These are phyloP conservation scores for Triticum turgidum DNA, from an alignment of 176 grass and related monocot species.

Conservation along the genomic window DNA sequence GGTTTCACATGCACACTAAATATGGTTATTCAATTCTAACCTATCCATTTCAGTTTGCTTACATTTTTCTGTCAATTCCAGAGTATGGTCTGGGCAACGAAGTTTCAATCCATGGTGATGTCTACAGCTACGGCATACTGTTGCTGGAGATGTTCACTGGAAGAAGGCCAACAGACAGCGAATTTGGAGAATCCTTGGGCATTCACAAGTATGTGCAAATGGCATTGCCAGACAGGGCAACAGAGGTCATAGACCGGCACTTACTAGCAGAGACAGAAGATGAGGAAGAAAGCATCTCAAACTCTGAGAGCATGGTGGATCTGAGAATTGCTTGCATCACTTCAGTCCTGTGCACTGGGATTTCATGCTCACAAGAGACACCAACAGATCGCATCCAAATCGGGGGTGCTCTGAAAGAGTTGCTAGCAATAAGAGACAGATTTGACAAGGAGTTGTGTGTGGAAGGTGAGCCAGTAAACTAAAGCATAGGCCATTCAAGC, in stretches of 20 bases:
- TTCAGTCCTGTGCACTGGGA: neutral
- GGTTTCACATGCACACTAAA: too few species aligned
- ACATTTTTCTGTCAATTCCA: neutral
- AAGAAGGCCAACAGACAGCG: constrained; percentile 9
- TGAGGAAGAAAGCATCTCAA: neutral
- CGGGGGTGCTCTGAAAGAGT: constrained; percentile 8
- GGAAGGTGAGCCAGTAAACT: neutral
- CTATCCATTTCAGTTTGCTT: neutral
- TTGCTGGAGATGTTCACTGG: constrained; percentile 27
- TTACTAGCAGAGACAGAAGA: neutral
- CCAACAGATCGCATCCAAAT: neutral
- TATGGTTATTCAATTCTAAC: neutral
- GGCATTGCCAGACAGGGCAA: neutral
- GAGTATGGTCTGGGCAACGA: neutral
- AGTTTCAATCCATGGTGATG: constrained; percentile 20
- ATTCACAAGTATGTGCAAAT: constrained; percentile 5
- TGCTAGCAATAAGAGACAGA: neutral
- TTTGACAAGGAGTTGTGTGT: neutral
- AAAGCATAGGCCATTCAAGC: neutral
- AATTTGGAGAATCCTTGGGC: neutral
- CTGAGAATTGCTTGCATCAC: neutral
- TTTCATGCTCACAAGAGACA: neutral
- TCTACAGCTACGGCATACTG: constrained; percentile 26
- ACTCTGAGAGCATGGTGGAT: too few species aligned
- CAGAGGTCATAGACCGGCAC: neutral